Evolutionary conservation across 495 filamentous ascomycete species (phyloP).

Genomic region (Sphaerosporella brunnea): DNA sequence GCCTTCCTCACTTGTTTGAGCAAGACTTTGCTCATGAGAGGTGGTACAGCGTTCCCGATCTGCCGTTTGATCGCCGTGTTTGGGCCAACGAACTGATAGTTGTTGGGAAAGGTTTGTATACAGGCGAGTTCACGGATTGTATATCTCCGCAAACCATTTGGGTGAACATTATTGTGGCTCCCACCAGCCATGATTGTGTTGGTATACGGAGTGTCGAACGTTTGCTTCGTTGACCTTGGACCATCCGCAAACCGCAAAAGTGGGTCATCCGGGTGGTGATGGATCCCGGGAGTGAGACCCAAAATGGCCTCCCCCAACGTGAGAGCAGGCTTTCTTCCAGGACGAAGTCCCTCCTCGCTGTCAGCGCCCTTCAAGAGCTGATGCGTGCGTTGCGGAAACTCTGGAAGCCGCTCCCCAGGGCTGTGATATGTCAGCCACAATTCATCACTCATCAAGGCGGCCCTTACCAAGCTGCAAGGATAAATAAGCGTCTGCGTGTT

Average conservation of each 20-base stretch:
- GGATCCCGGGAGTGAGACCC: constrained; percentile 28
- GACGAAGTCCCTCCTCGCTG: background rate
- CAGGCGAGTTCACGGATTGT: constrained; percentile 57
- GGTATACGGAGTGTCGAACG: constrained; percentile 35
- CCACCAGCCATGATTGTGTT: constrained; percentile 54
- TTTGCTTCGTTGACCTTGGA: background rate
- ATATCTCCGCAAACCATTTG: constrained; percentile 45
- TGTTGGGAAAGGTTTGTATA: constrained; percentile 54
- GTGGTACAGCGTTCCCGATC: constrained; percentile 79
- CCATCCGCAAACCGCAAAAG: constrained; percentile 19
- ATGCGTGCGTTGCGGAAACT: constrained; percentile 53
- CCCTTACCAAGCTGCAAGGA: constrained; percentile 59
- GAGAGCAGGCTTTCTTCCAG: constrained; percentile 17
- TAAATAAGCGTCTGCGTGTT: constrained; percentile 44
- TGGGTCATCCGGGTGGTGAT: constrained; percentile 26
- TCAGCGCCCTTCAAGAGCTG: background rate
- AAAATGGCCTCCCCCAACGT: constrained; percentile 30
- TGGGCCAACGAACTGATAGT: constrained; percentile 39
- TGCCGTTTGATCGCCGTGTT: constrained; percentile 39
- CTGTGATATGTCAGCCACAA: constrained; percentile 26
- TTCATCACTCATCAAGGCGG: background rate
- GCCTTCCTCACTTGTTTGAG: constrained; percentile 40
- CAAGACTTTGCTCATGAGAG: constrained; percentile 40
- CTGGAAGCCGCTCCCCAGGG: constrained; percentile 56
- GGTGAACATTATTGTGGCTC: constrained; percentile 49